A percentile compares a stretch with the other conserved stretches of the same genome.
phyloP scores from a whole-genome alignment of 1,284 basidiomycete genomes.

The Microbotryum lychnidis-dioicae region DNA sequence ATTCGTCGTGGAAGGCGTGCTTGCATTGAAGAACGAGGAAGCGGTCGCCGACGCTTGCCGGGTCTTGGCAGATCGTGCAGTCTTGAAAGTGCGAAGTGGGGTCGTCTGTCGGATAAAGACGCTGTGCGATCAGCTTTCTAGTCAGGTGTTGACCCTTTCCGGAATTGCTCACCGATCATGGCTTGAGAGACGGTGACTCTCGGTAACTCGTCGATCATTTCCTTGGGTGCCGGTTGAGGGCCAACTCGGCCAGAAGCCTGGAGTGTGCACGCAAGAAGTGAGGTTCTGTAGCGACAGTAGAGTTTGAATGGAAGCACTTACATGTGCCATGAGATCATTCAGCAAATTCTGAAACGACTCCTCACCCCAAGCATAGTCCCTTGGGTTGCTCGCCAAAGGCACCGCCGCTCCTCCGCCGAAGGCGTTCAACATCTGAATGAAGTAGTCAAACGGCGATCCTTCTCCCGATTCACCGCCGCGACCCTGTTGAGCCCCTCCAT shows the following conservation, averaged over 20 bases:
- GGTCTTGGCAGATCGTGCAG: conserved; percentile 38
- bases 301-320: neutral
- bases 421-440: conserved; percentile 14
- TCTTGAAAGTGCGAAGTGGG: conserved; percentile 31
- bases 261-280: neutral
- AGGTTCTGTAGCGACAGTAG: no score
- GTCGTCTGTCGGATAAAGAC: neutral
- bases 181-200: conserved; percentile 53
- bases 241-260: conserved; percentile 52
- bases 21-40: conserved; percentile 62
- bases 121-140: no score
- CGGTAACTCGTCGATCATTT: conserved; percentile 55
- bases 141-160: no score
- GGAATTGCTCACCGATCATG: conserved; percentile 48
- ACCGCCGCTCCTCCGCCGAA: conserved; percentile 5
- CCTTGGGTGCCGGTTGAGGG: conserved; percentile 65
- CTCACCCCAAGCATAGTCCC: conserved; percentile 27
- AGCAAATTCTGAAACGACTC: conserved; percentile 22
- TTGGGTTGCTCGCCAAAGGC: conserved; percentile 4
- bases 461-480: neutral
- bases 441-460: conserved; percentile 4
- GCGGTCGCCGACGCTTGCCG: conserved; percentile 26
- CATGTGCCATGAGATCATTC: conserved; percentile 31
- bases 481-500: neutral
- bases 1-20: conserved; percentile 63